These are phyloP conservation scores for Yamadazyma takamatsuzukensis DNA, from an alignment of 805 yeast genomes.

Conservation along the genomic window DNA sequence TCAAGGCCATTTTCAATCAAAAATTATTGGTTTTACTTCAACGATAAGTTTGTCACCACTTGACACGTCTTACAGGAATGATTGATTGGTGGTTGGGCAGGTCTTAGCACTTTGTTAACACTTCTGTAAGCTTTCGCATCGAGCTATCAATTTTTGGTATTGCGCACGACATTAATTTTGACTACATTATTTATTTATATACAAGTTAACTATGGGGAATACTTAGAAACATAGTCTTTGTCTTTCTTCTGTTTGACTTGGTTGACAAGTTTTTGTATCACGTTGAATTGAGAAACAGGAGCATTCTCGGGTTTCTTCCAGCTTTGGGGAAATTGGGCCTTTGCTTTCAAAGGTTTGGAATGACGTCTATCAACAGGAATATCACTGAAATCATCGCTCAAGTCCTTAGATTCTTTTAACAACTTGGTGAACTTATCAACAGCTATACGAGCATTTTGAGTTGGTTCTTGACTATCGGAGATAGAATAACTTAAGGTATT, in stretches of 20 bases:
- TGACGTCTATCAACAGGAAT: conserved; percentile 82
- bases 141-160: neutral
- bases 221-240: conserved; percentile 22
- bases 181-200: neutral
- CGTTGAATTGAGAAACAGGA: conserved; percentile 43
- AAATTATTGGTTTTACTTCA: too few species aligned
- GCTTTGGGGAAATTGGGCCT: conserved; percentile 62
- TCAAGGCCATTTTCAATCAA: conserved; percentile 9
- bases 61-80: too few species aligned
- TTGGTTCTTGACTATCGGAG: conserved; percentile 65
- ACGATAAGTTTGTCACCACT: too few species aligned
- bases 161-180: neutral
- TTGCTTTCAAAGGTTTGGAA: conserved; percentile 39
- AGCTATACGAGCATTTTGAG: conserved; percentile 79
- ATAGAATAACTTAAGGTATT: conserved; percentile 64
- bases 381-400: conserved; percentile 63
- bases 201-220: conserved; percentile 18
- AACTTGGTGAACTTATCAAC: conserved; percentile 62
- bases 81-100: too few species aligned
- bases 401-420: conserved; percentile 60
- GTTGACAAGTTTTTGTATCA: conserved; percentile 30
- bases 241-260: conserved; percentile 31
- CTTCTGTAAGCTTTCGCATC: too few species aligned
- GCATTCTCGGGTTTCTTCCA: conserved; percentile 74
- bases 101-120: too few species aligned